These are phyloP conservation scores for Adansonia grandidieri DNA, from an alignment of 441 rosid genomes.

Conservation along the genomic window DNA sequence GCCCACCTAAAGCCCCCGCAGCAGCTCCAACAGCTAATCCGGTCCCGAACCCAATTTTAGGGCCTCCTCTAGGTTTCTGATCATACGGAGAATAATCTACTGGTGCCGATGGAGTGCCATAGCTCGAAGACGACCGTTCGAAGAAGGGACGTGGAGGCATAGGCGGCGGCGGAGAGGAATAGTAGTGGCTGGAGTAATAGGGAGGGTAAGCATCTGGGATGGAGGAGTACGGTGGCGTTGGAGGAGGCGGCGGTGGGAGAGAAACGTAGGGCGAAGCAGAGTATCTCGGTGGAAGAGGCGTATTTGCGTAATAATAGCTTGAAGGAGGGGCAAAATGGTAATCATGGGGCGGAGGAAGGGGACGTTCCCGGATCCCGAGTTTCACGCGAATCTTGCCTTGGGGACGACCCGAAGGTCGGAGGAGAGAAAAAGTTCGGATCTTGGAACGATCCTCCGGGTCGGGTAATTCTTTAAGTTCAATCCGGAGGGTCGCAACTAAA, in stretches of 20 bases:
- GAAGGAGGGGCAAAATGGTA: constrained; percentile 34
- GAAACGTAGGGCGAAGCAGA: constrained; percentile 28
- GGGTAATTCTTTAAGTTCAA: constrained; percentile 38
- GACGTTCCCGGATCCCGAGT: constrained; percentile 44
- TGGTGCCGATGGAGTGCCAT: constrained; percentile 51
- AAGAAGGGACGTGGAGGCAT: constrained; percentile 39
- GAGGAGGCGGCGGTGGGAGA: constrained; percentile 30
- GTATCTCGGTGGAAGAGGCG: constrained; percentile 41
- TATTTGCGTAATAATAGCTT: constrained; percentile 39
- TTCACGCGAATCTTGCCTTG: constrained; percentile 53
- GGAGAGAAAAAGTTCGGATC: constrained; percentile 38
- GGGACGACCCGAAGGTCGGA: constrained; percentile 64
- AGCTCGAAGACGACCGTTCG: constrained; percentile 30
- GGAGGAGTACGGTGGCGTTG: constrained; percentile 31
- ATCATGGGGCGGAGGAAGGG: constrained; percentile 37
- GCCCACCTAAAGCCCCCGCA: constrained; percentile 59
- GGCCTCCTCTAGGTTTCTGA: constrained; percentile 34
- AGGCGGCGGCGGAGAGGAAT: constrained; percentile 42
- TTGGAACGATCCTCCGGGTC: constrained; percentile 33
- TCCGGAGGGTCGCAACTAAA: constrained; percentile 52
- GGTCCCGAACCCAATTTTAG: constrained; percentile 41
- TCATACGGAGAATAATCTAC: constrained; percentile 42
- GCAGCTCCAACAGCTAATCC: constrained; percentile 64
- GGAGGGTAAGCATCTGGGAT: constrained; percentile 34
- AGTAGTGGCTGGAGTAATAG: constrained; percentile 36